Evolutionary conservation across 2,329 filamentous ascomycete species (phyloP).

Genomic region (Pestalotiopsis sp.): DNA sequence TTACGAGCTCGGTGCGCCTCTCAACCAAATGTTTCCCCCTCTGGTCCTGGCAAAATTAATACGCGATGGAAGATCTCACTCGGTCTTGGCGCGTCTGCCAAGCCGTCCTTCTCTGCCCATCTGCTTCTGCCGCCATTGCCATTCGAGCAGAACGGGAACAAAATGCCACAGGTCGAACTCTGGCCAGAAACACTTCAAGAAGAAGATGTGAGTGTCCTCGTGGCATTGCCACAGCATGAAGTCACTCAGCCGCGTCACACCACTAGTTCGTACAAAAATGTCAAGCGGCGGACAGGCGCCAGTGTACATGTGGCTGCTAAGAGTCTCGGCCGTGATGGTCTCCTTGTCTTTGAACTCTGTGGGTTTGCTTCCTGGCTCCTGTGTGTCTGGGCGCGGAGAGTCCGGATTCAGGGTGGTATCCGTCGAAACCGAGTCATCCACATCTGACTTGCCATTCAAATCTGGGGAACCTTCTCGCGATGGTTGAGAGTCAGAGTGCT

Average conservation of each 20-base stretch:
- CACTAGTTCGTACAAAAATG: constrained; percentile 88
- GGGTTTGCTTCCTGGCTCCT: constrained; percentile 33
- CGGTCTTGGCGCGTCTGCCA: constrained; percentile 33
- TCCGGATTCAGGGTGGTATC: constrained; percentile 61
- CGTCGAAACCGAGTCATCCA: constrained; percentile 60
- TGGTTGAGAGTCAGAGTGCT: constrained; percentile 47
- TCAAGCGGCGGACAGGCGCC: constrained; percentile 84
- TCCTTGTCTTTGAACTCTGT: constrained; percentile 71
- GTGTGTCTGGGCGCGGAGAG: constrained; percentile 40
- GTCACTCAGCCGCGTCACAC: constrained; percentile 89
- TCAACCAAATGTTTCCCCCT: not conserved
- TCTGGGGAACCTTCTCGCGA: constrained; percentile 51
- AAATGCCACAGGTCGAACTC: constrained; percentile 95
- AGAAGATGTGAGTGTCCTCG: constrained; percentile 88
- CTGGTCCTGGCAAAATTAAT: not conserved
- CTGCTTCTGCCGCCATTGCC: constrained; percentile 71
- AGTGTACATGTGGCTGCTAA: constrained; percentile 88
- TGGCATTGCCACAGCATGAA: constrained; percentile 99
- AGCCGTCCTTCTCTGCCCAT: constrained; percentile 53
- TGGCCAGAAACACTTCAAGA: constrained; percentile 90
- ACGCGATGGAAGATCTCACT: not conserved
- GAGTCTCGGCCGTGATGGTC: constrained; percentile 78
- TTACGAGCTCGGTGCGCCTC: not conserved
- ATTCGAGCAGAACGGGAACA: constrained; percentile 88
- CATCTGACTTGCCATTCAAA: constrained; percentile 48